These are phyloP conservation scores for Eutrema japonicum DNA, from an alignment of 345 rosid genomes.

Conservation along the genomic window DNA sequence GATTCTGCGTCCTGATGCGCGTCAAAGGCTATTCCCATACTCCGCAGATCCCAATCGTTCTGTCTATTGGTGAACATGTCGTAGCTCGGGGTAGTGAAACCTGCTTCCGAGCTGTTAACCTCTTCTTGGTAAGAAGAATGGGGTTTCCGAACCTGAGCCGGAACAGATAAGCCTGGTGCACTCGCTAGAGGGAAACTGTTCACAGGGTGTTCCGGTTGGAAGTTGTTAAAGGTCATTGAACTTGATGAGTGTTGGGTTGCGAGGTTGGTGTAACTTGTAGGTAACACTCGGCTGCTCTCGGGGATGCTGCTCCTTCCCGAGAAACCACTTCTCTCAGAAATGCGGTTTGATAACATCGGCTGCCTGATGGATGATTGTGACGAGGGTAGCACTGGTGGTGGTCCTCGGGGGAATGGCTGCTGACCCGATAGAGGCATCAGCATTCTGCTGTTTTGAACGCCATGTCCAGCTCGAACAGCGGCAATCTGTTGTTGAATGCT, in stretches of 20 bases:
- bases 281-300: conserved; percentile 62
- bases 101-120: conserved; percentile 52
- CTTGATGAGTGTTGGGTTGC: conserved; percentile 37
- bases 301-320: conserved; percentile 53
- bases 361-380: conserved; percentile 58
- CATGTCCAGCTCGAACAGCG: conserved; percentile 47
- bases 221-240: conserved; percentile 45
- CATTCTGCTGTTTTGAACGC: conserved; percentile 48
- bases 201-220: conserved; percentile 52
- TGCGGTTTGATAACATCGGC: conserved; percentile 56
- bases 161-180: conserved; percentile 59
- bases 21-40: conserved; percentile 62
- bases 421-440: conserved; percentile 59
- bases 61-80: conserved; percentile 43
- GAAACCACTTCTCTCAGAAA: conserved; percentile 46
- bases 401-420: conserved; percentile 40
- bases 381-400: conserved; percentile 13
- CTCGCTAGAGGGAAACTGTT: conserved; percentile 66
- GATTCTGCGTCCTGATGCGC: conserved; percentile 58
- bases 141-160: conserved; percentile 40
- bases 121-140: conserved; percentile 62
- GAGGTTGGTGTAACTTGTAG: conserved; percentile 46
- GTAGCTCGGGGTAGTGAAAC: conserved; percentile 33
- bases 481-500: conserved; percentile 50
- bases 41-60: conserved; percentile 71